Evolutionary conservation across 495 filamentous ascomycete genomes (phyloP), one percentile per base, ranked within the genome.

Genomic region (Aspergillus mulundensis): DNA sequence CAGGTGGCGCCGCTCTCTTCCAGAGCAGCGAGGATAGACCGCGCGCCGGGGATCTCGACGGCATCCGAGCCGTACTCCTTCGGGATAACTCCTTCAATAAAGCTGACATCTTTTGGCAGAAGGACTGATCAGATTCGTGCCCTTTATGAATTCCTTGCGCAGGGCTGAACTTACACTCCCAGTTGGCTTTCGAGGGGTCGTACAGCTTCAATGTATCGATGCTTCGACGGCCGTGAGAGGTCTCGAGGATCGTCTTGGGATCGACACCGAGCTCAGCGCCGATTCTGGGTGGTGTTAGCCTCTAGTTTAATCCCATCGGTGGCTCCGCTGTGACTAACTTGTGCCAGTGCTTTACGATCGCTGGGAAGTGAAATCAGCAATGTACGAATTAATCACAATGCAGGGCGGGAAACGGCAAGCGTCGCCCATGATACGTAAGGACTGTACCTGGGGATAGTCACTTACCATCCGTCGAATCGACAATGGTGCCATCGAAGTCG

Each of bases 331-430:
- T 7, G 20, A 74, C 81, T 76, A 73, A 92, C 89, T 81, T 79
- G 58, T 88, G 79, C 94, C 94, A 98, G 71, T 96, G 87, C 69
- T 96, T 95, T 52, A 90, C 83, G 36, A 98, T 91, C 12, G 94
- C 94, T 90, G 43, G 32, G 24, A 15, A n/a, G 18, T n/a, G 16
- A 1, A 1, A 44, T 53, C 8, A 53, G 50, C 34, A 53, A 20
- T 53, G 50, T 34, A n/a, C 14, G 0, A 34, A 24, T 15, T 39
- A 18, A 18, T 16, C 14, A 1, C 38, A 18, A 15, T 11, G 34
- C 14, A 4, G 3, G 3, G 3, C 8, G 25, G 25, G 38, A 1
- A 10, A 16, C 15, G 3, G n/a, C 14, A 18, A 18, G 38, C 38
- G 18, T 40, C 38, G 38, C 38, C n/a, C 25, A 3, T 28, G 38